Conservation (phyloP, 768 basidiomycete genomes). For the Obba rivulosa region DNA sequence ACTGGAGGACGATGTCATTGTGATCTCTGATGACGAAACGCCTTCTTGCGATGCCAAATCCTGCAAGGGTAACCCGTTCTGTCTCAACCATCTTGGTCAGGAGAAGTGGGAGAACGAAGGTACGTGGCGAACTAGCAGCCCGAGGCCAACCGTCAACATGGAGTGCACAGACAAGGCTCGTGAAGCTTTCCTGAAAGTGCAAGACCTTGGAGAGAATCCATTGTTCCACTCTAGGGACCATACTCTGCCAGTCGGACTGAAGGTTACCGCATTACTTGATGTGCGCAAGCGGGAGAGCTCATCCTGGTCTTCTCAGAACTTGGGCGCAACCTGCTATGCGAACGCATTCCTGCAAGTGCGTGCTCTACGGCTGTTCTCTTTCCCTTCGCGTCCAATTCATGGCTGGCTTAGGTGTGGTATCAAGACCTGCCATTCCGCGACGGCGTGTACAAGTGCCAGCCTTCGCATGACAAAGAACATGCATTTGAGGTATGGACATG, state of each 20-base stretch:
- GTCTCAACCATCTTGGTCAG: constrained; percentile 85
- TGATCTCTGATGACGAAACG: constrained; percentile 64
- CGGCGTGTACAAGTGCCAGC: constrained; percentile 77
- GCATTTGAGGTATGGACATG: constrained; percentile 35
- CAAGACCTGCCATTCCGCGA: constrained; percentile 76
- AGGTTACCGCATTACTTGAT: constrained; percentile 36
- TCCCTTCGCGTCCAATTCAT: not conserved
- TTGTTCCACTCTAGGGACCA: constrained; percentile 40
- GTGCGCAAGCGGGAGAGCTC: not conserved
- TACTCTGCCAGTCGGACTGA: constrained; percentile 69
- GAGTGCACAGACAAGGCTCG: constrained; percentile 40
- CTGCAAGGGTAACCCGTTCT: constrained; percentile 78
- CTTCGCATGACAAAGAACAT: constrained; percentile 43
- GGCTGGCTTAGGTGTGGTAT: constrained; percentile 73
- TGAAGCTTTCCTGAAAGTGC: constrained; percentile 45
- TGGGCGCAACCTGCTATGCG: constrained; percentile 96
- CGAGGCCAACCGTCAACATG: constrained; percentile 2
- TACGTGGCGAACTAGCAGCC: constrained; percentile 21
- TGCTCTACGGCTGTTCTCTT: constrained; percentile 5
- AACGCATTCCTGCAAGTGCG: constrained; percentile 88
- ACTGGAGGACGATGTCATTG: constrained; percentile 56
- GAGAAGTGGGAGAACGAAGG: constrained; percentile 76
- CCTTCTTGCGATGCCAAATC: constrained; percentile 49
- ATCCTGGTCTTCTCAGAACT: constrained; percentile 52
- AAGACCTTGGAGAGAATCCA: constrained; percentile 54